Evolutionary conservation across 805 yeast species (phyloP).

Genomic region (Candida ficus): DNA sequence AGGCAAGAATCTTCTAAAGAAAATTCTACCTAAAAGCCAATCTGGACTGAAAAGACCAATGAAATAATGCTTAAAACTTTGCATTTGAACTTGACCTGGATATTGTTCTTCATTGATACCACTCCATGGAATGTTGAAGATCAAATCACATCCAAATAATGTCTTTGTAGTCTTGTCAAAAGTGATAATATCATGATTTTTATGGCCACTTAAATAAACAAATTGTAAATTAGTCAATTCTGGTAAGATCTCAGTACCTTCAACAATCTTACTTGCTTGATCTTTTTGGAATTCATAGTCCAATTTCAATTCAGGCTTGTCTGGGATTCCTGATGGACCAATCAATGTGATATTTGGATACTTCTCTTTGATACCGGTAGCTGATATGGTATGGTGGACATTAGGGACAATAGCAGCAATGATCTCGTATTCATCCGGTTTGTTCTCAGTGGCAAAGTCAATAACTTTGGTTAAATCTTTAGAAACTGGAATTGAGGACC

Average conservation of each 20-base stretch:
- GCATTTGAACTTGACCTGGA: conserved; percentile 35
- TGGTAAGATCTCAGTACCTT: conserved; percentile 29
- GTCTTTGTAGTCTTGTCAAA: conserved; percentile 43
- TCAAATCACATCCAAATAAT: conserved; percentile 53
- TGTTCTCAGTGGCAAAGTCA: conserved; percentile 29
- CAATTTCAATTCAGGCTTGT: conserved; percentile 31
- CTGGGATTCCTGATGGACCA: conserved; percentile 39
- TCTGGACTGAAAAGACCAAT: conserved; percentile 39
- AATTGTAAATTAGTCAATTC: conserved; percentile 47
- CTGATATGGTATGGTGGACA: conserved; percentile 60
- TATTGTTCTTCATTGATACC: conserved; percentile 51
- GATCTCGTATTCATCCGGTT: conserved; percentile 32
- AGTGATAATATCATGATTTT: conserved; percentile 54
- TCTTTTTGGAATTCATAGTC: conserved; percentile 34
- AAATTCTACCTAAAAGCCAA: conserved; percentile 30
- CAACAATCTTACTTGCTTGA: conserved; percentile 32
- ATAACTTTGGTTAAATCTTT: conserved; percentile 38
- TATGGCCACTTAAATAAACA: conserved; percentile 50
- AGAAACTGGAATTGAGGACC: conserved; percentile 56
- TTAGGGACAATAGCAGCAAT: conserved; percentile 58
- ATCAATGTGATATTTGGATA: conserved; percentile 49
- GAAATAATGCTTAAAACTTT: conserved; percentile 33
- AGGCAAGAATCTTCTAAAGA: conserved; percentile 25
- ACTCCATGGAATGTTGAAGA: conserved; percentile 49
- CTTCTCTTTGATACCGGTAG: conserved; percentile 42